Evolutionary conservation across 176 grass and related monocot species (phyloP).

Genomic region (Triticum dicoccoides): DNA sequence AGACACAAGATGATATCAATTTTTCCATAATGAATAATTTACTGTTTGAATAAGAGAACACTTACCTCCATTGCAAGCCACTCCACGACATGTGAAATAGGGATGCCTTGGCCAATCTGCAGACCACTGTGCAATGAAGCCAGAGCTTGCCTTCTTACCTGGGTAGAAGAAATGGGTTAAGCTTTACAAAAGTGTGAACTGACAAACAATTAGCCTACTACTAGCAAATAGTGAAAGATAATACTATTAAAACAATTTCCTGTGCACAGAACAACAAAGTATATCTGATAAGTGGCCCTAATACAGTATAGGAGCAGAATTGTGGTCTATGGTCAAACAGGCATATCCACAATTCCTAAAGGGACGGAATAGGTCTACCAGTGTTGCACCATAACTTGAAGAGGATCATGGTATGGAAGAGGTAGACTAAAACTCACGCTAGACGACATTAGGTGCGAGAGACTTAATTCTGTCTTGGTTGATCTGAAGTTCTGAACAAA

Average conservation of each 20-base stretch:
- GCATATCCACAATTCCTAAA: not conserved
- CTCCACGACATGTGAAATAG: slow-evolving; percentile 61
- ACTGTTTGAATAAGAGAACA: slow-evolving; percentile 27
- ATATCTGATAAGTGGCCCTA: not conserved
- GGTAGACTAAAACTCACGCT: not conserved
- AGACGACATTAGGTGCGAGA: not conserved
- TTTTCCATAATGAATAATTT: slow-evolving; percentile 9
- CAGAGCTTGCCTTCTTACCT: slow-evolving; percentile 90
- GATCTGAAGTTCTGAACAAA: not conserved
- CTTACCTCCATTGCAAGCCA: slow-evolving; percentile 89
- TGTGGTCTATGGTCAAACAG: not conserved
- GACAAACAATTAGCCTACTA: slow-evolving; percentile 23
- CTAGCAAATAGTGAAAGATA: not conserved
- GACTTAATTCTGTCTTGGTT: not conserved
- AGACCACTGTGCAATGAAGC: slow-evolving; percentile 84
- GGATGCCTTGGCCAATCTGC: slow-evolving; percentile 86
- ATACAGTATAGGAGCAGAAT: not conserved
- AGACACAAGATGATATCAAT: not conserved
- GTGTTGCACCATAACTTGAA: not conserved
- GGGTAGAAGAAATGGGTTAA: slow-evolving; percentile 38
- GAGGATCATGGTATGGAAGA: slow-evolving; percentile 1
- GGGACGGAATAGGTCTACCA: not conserved
- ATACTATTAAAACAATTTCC: not conserved
- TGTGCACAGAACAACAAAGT: not conserved
- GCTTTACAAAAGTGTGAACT: slow-evolving; percentile 23